Base-by-base conservation (phyloP, 2,329 filamentous ascomycete genomes). In the Sporothrix humicola region DNA sequence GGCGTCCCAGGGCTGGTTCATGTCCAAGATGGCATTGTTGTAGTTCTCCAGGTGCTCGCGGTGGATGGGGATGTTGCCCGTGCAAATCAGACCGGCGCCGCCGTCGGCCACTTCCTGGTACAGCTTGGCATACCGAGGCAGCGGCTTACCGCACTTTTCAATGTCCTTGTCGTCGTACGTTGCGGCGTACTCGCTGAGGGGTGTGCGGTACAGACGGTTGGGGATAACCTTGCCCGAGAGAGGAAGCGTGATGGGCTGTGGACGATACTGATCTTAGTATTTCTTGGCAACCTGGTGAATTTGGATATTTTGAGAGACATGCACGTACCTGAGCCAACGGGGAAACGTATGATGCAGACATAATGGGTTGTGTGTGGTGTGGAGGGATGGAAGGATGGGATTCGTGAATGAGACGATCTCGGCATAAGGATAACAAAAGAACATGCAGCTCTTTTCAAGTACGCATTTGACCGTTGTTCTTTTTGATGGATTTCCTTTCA, bases 61-160 rank as follows among this genome's bases (percentile, higher is more conserved):
- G 61, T 66, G 61, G 42, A 66, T 66, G 61, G 59, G 61, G n/a
- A 66, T 66, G 61, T 66, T 66, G 42, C 61, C 61, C 44, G 61
- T 48, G 44, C 61, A 66, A 7, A 66, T 66, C n/a, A 66, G 61
- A 10, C 61, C 61, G 9, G 20, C 61, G 20, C 61, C 61, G 61
- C 61, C 61, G n/a, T 66, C 44, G 61, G 61, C 61, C 42, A 66
- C 13, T 4, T 66, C 44, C 44, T 66, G 61, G 42, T 66, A 66
- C 3, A 66, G 61, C 20, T 48, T 42, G n/a, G 61, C 61, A 12
- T 66, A 66, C n/a, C 61, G 61, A 2, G 61, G 61, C 20, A 66
- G 61, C 61, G 61, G 61, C 44, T 50, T 66, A 10, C 61, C 61
- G 20, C 61, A 66, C 17, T 15, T 2, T 23, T 66, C 61, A 66